These are phyloP conservation scores for Pulicaria dysenterica DNA, from an alignment of 129 eudicot genomes.

Conservation along the genomic window DNA sequence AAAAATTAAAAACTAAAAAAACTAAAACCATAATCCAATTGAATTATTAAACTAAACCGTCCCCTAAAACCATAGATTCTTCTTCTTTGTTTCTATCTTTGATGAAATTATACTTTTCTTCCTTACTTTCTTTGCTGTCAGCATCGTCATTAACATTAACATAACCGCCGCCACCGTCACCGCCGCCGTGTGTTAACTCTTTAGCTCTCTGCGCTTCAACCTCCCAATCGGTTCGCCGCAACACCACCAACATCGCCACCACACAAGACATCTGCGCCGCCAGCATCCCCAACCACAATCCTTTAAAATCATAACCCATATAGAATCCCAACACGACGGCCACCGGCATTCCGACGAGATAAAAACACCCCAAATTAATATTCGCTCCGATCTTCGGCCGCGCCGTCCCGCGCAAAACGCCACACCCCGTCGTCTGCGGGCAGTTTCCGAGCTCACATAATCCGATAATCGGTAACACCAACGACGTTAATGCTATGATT, in stretches of 20 bases:
- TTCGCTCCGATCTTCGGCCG: slow-evolving; percentile 83
- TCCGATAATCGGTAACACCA: slow-evolving; percentile 78
- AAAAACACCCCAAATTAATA: slow-evolving; percentile 81
- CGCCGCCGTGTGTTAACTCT: slow-evolving; percentile 47
- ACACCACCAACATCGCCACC: slow-evolving; percentile 70
- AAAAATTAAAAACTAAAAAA: background rate
- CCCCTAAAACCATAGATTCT: slow-evolving; percentile 48
- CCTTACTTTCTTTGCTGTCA: slow-evolving; percentile 38
- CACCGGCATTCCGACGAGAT: slow-evolving; percentile 85
- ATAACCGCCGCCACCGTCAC: slow-evolving; percentile 10
- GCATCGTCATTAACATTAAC: slow-evolving; percentile 11
- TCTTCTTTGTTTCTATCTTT: slow-evolving; percentile 40
- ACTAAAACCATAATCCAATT: background rate
- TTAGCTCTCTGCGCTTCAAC: slow-evolving; percentile 60
- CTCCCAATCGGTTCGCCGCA: slow-evolving; percentile 70
- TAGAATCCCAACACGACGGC: slow-evolving; percentile 62
- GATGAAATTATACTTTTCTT: slow-evolving; percentile 34
- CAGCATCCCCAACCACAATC: slow-evolving; percentile 80
- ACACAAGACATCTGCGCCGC: slow-evolving; percentile 79
- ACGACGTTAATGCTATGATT: slow-evolving; percentile 58
- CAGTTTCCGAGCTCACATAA: slow-evolving; percentile 86
- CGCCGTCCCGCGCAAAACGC: slow-evolving; percentile 82
- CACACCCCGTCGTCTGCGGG: slow-evolving; percentile 90
- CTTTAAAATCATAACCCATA: slow-evolving; percentile 58
- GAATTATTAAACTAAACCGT: slow-evolving; percentile 34